Evolutionary conservation across 768 basidiomycete species (phyloP).

Genomic region (Russula sp.): DNA sequence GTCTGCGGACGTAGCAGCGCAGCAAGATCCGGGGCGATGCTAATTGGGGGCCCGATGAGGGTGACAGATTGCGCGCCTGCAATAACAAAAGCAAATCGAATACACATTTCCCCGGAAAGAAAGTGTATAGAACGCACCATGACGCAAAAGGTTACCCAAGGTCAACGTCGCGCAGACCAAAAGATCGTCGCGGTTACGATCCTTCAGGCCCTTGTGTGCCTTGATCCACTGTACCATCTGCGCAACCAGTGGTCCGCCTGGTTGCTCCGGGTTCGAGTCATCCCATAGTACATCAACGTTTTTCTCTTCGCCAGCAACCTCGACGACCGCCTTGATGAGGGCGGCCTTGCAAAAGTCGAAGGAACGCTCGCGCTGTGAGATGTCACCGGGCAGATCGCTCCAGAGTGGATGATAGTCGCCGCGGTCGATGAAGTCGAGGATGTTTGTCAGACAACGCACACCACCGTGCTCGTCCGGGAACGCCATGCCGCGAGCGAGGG

Average conservation of each 20-base stretch:
- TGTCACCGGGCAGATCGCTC: slow-evolving; percentile 44
- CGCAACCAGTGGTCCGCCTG: slow-evolving; percentile 67
- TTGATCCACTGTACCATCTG: slow-evolving; percentile 76
- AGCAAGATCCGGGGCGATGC: slow-evolving; percentile 60
- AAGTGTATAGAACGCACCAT: slow-evolving; percentile 42
- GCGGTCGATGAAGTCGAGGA: slow-evolving; percentile 70
- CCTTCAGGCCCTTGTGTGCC: slow-evolving; percentile 39
- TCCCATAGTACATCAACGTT: slow-evolving; percentile 79
- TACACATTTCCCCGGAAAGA: slow-evolving; percentile 3
- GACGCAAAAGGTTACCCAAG: slow-evolving; percentile 73
- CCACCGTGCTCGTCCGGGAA: slow-evolving; percentile 53
- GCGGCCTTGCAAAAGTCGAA: slow-evolving; percentile 83
- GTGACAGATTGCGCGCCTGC: slow-evolving; percentile 54
- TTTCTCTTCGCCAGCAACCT: slow-evolving; percentile 75
- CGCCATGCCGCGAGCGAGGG: slow-evolving; percentile 59
- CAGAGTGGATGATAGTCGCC: slow-evolving; percentile 65
- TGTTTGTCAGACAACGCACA: slow-evolving; percentile 51
- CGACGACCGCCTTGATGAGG: slow-evolving; percentile 79
- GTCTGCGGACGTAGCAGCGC: slow-evolving; percentile 51
- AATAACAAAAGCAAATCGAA: background rate
- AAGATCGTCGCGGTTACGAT: slow-evolving; percentile 60
- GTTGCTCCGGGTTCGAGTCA: slow-evolving; percentile 45
- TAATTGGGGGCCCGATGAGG: slow-evolving; percentile 46
- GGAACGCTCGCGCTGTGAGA: slow-evolving; percentile 56
- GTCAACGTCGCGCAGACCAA: slow-evolving; percentile 77